These are phyloP conservation scores for Nannochloropsis oceanica DNA, from an alignment of 108 stramenopile genomes.

Conservation along the genomic window DNA sequence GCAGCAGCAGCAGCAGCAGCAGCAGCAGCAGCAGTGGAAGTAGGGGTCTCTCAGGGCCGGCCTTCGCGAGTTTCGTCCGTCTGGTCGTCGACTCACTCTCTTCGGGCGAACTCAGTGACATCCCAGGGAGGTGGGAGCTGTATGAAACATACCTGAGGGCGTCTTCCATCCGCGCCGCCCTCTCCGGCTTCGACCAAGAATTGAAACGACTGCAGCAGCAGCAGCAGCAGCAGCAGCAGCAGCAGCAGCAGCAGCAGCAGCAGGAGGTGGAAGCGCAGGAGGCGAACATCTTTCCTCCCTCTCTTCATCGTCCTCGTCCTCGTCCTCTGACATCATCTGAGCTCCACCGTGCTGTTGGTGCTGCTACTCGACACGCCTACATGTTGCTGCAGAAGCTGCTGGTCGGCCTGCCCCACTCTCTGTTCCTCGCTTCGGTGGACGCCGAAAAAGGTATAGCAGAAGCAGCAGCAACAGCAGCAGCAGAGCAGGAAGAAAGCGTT, in stretches of 20 bases:
- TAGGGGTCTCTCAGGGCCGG: not conserved
- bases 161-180: not conserved
- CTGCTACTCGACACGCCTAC: not conserved
- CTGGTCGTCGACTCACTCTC: not conserved
- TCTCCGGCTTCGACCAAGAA: not conserved
- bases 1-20: too few relatives aligned
- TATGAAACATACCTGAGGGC: not conserved
- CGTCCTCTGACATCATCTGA: not conserved
- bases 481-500: not conserved
- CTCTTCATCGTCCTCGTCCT: not conserved
- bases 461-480: not conserved
- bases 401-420: not conserved
- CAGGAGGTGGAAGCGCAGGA: not conserved
- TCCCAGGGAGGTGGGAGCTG: not conserved
- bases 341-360: not conserved
- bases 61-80: not conserved
- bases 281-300: not conserved
- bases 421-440: not conserved
- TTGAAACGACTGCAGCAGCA: not conserved
- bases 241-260: too few relatives aligned
- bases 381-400: not conserved
- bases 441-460: not conserved
- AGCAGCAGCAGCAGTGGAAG: too few relatives aligned
- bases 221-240: not conserved
- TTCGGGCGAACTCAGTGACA: not conserved